Base-by-base conservation (phyloP, 2,329 filamentous ascomycete genomes). In the Aspergillus calidoustus region DNA sequence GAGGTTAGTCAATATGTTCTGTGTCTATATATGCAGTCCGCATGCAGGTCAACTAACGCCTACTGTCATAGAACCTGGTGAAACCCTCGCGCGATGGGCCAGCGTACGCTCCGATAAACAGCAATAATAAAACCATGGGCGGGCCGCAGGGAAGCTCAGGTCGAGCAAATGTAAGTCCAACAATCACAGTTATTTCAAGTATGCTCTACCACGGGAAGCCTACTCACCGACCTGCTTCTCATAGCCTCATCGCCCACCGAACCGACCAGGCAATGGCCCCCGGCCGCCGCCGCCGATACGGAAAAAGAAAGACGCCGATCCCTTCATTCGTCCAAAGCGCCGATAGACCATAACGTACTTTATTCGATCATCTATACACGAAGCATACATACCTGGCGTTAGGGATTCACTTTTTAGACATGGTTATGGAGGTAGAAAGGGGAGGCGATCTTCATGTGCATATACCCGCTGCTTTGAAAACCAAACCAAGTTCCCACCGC, bases 261-360 rank as follows among this genome's bases (percentile, higher is more conserved):
- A 56, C 38, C 60, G 64, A 59, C 62, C 64, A 47, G 65, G 64
- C 13, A 66, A 65, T 55, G 66, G 68, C 34, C 62, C 60, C 28
- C 61, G 69, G 47, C 71, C 72, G 38, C 76, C 73, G 25, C 70
- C 72, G 23, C 71, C 69, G 22, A 70, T 74, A 56, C 76, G 77
- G 51, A 77, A 73, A 53, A 79, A 76, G 67, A 79, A 78, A 63
- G 71, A 75, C 23, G 71, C 62, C 22, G 77, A 79, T 58, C 76
- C 76, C 3, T 80, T 80, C 61, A 79, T 80, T 61, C 71, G 77
- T 43, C 77, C 77, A 17, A 79, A 77, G 64, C 69, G 72, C 59
- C 73, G 73, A 65, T 67, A 65, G 54, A 57, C 15, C 17, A 30
- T 52, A 6, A 13, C 11, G 7, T 65, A 34, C 50, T 38, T 11